Evolutionary conservation across 306 rosid genomes (phyloP).

Genomic region (Castanopsis chinensis): DNA sequence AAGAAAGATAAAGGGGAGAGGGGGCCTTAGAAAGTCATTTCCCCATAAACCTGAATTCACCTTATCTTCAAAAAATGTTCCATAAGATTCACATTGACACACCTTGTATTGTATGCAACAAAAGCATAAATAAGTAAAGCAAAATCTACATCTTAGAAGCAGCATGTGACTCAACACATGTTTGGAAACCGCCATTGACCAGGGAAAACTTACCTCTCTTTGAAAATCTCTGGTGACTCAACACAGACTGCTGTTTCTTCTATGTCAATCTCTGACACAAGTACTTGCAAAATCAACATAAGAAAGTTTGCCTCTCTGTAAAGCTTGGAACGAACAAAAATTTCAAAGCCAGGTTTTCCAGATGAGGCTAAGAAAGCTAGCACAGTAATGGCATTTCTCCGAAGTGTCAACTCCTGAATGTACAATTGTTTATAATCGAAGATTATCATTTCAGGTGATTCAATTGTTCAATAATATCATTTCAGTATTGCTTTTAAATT

Average conservation of each 20-base stretch:
- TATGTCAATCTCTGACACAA: slow-evolving; percentile 52
- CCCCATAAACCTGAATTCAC: neutral
- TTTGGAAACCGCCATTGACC: neutral
- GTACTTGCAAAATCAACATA: slow-evolving; percentile 61
- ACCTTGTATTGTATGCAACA: neutral
- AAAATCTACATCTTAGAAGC: neutral
- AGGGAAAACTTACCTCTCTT: slow-evolving; percentile 65
- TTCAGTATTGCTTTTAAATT: neutral
- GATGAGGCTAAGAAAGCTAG: slow-evolving; percentile 89
- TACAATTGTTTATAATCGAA: slow-evolving; percentile 20
- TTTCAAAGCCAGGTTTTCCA: slow-evolving; percentile 78
- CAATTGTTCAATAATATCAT: neutral
- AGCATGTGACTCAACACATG: neutral
- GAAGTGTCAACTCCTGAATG: slow-evolving; percentile 68
- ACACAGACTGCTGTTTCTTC: slow-evolving; percentile 46
- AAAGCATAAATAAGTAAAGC: neutral
- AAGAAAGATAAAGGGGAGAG: neutral
- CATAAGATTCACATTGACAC: neutral
- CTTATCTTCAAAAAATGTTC: neutral
- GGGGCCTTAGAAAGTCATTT: neutral
- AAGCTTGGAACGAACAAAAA: slow-evolving; percentile 49
- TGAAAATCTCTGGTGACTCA: slow-evolving; percentile 42
- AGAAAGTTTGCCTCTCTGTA: slow-evolving; percentile 55
- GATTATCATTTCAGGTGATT: neutral
- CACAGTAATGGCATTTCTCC: slow-evolving; percentile 61